A percentile compares a stretch with the other conserved stretches of the same genome.
Evolutionary conservation across 2,329 filamentous ascomycete genomes (phyloP).

Genomic region (Aspergillus sp.): DNA sequence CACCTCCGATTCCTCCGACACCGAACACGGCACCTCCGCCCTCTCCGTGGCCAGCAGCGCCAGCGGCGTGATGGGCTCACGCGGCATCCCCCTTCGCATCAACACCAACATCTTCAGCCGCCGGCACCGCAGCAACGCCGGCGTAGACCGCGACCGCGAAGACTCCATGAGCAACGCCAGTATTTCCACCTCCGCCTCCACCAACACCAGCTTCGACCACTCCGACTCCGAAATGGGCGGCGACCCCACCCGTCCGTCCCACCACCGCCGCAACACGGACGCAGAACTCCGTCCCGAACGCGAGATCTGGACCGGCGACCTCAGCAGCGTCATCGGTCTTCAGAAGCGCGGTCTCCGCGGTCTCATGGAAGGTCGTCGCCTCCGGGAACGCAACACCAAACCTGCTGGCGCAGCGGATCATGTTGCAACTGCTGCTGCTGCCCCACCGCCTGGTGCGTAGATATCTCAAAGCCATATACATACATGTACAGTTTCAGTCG

Average conservation of each 20-base stretch:
- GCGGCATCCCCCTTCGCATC: slow-evolving; percentile 42
- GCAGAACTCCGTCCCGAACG: slow-evolving; percentile 41
- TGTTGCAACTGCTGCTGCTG: neutral
- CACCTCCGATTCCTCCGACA: slow-evolving; percentile 43
- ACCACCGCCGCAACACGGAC: slow-evolving; percentile 42
- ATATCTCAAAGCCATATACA: no score
- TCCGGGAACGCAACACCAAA: slow-evolving; percentile 68
- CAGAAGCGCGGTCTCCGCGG: slow-evolving; percentile 92
- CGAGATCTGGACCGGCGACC: slow-evolving; percentile 74
- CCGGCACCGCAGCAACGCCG: slow-evolving; percentile 20
- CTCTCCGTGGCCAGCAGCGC: slow-evolving; percentile 31
- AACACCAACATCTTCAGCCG: slow-evolving; percentile 39
- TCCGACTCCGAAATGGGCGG: slow-evolving; percentile 38
- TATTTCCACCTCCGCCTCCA: slow-evolving; percentile 39
- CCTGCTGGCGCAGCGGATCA: slow-evolving; percentile 21
- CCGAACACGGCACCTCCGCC: slow-evolving; percentile 35
- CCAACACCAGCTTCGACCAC: slow-evolving; percentile 40
- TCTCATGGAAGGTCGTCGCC: slow-evolving; percentile 87
- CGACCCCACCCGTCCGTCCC: slow-evolving; percentile 40
- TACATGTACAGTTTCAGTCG: neutral
- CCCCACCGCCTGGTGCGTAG: neutral
- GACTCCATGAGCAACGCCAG: slow-evolving; percentile 44
- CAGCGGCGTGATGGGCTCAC: slow-evolving; percentile 28
- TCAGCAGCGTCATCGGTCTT: slow-evolving; percentile 84
- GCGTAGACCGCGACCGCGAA: slow-evolving; percentile 36